Evolutionary conservation across 192 early-diverging fungal genomes (phyloP), one percentile per base, ranked within the genome.

Genomic region (Backusella luteola): DNA sequence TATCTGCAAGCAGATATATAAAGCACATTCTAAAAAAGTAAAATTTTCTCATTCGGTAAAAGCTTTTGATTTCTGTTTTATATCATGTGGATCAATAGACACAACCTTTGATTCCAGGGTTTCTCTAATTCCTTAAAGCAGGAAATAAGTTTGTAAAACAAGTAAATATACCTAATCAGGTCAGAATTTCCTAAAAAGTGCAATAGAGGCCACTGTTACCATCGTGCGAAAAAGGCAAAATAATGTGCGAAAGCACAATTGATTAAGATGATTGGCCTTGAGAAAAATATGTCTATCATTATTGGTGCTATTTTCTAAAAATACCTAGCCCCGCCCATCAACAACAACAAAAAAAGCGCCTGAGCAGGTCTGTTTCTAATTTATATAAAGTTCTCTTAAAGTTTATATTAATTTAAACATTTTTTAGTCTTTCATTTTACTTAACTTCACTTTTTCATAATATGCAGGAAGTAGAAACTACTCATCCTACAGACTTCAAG

Each of bases 181-280:
- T 63, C 56, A 63, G 56, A 63, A 63, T 63, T 63, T 29, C 56
- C 56, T 63, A 63, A 63, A 63, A 63, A 63, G 56, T 63, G 26
- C 26, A 63, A 63, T 63, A 63, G 56, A 29, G 56, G 0, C 56
- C 56, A 63, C 56, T 63, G 56, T 63, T 63, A 68, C 35, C 32
- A 68, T 68, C 67, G 35, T 68, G 35, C 67, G 19, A 68, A 68
- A 68, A 68, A 68, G 67, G 67, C n/a, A 68, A 68, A 68, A 68
- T 35, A n/a, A n/a, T 36, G 67, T 68, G 67, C 35, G 35, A 35
- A 68, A 35, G 34, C 17, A 6, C 32, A 29, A 32, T 6, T 34
- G 32, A 34, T 17, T 1, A 66, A 34, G 35, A 19, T 35, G 29
- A 68, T 68, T 68, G 32, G 35, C 67, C 7, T 36, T 34, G 19